Conservation (phyloP, 1,139 yeast genomes). For the Debaryomyces subglobosus region DNA sequence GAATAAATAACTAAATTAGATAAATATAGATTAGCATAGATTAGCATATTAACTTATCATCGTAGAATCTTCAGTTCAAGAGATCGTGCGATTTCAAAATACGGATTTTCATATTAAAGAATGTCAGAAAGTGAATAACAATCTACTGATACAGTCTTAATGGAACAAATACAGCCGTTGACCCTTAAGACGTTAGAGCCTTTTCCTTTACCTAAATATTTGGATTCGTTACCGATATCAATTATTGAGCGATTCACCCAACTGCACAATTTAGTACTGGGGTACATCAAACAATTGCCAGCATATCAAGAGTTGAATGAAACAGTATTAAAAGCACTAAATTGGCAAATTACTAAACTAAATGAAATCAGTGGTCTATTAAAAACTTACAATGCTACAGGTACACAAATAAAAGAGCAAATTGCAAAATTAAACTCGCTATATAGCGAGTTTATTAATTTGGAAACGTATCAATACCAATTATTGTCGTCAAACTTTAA, state of each 20-base stretch:
- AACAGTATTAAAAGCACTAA: conserved; percentile 21
- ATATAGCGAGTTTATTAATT: conserved; percentile 36
- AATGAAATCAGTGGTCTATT: conserved; percentile 28
- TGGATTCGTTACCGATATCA: conserved; percentile 33
- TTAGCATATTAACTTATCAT: neutral
- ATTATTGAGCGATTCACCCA: conserved; percentile 29
- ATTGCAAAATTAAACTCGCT: conserved; percentile 27
- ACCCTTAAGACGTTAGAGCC: conserved; percentile 21
- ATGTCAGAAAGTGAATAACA: neutral
- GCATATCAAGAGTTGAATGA: conserved; percentile 24
- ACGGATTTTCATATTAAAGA: neutral
- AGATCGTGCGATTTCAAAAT: neutral
- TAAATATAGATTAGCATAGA: neutral
- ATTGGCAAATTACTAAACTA: conserved; percentile 24
- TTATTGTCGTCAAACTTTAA: conserved; percentile 42
- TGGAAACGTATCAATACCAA: conserved; percentile 46
- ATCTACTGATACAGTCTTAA: neutral
- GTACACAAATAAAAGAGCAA: conserved; percentile 29
- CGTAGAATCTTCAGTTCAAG: neutral
- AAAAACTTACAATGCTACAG: conserved; percentile 28
- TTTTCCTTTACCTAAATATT: conserved; percentile 32
- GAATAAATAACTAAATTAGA: neutral
- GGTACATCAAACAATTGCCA: conserved; percentile 32
- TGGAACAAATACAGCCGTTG: conserved; percentile 13
- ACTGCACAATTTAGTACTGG: conserved; percentile 33